These are phyloP conservation scores for Pseudoneurospora amorphoporcata DNA, from an alignment of 495 filamentous ascomycete species.

Conservation along the genomic window DNA sequence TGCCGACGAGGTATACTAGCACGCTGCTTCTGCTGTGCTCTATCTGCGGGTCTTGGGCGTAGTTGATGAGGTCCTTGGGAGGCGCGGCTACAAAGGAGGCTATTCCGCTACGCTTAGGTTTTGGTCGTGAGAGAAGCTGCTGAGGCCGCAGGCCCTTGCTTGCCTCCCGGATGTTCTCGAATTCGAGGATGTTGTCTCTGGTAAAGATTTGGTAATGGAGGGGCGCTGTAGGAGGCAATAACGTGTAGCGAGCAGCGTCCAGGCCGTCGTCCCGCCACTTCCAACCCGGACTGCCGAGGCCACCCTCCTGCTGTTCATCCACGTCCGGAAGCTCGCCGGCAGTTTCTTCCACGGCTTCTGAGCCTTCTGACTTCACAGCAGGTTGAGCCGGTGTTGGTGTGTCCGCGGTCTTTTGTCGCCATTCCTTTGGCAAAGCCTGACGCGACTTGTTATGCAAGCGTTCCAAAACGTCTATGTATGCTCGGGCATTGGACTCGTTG, in stretches of 20 bases:
- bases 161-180: background rate
- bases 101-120: background rate
- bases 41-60: conserved; percentile 31
- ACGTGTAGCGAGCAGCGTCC: background rate
- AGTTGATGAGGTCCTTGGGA: background rate
- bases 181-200: background rate
- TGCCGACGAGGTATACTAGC: conserved; percentile 32
- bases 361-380: background rate
- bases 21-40: conserved; percentile 18
- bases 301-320: background rate
- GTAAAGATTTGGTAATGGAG: background rate
- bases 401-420: background rate
- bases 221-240: background rate
- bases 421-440: conserved; percentile 17
- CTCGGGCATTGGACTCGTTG: conserved; percentile 38
- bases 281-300: background rate
- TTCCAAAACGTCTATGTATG: conserved; percentile 41
- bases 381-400: background rate
- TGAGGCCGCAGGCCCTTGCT: background rate
- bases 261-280: background rate
- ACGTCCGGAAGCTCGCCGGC: background rate
- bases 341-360: background rate
- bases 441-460: conserved; percentile 36
- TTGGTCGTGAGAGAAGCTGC: background rate
- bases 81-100: background rate